Evolutionary conservation across 2,329 filamentous ascomycete species (phyloP).

Genomic region (Cytospora chrysosperma): DNA sequence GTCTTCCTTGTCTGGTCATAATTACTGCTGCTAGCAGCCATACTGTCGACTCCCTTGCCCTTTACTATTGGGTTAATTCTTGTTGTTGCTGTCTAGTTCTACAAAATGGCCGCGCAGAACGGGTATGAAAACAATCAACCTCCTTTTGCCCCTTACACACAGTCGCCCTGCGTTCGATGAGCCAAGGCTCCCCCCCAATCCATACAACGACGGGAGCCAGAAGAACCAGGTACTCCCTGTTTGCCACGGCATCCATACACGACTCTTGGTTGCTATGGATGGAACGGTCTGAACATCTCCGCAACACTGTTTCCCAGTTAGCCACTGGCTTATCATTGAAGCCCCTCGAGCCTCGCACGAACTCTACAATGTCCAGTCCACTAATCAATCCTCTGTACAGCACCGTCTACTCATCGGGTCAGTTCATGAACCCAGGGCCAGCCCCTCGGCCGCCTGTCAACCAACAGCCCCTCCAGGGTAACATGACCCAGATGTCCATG

Average conservation of each 20-base stretch:
- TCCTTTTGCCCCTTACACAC: conserved; percentile 5
- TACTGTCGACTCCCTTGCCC: not conserved
- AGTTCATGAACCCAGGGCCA: conserved; percentile 96
- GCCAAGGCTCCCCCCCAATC: not conserved
- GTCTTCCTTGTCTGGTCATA: conserved; percentile 15
- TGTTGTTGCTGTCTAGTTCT: conserved; percentile 10
- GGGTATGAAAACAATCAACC: conserved; percentile 30
- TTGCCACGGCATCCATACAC: conserved; percentile 1
- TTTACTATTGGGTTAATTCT: not conserved
- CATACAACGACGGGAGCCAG: conserved; percentile 1
- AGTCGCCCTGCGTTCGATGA: not conserved
- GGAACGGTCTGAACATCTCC: not conserved
- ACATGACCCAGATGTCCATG: conserved; percentile 76
- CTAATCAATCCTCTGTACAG: conserved; percentile 36
- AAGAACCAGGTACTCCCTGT: not conserved
- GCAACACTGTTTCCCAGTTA: conserved; percentile 6
- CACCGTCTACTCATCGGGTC: conserved; percentile 55
- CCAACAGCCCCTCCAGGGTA: conserved; percentile 66
- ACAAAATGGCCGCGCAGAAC: conserved; percentile 37
- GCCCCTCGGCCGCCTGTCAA: conserved; percentile 76
- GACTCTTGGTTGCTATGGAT: not conserved
- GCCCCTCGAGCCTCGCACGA: conserved; percentile 2
- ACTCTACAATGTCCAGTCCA: conserved; percentile 4
- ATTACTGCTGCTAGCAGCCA: conserved; percentile 16
- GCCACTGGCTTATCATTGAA: not conserved